Conservation (phyloP, 495 filamentous ascomycete species). For the Penicillium ochrochloron region DNA sequence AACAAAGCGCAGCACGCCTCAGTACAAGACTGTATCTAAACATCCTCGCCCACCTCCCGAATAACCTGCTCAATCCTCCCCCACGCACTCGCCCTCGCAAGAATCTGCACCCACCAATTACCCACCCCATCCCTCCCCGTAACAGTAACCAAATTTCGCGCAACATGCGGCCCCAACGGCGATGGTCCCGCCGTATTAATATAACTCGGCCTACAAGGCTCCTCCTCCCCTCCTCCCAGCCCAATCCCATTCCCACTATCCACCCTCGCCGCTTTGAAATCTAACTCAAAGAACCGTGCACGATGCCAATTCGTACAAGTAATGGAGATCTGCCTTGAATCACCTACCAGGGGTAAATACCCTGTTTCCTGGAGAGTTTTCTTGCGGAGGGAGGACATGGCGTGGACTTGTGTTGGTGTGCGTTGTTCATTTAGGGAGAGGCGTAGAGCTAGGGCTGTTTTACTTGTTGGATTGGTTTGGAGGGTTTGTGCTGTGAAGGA, state of each 20-base stretch:
- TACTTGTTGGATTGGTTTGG: background rate
- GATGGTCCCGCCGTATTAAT: constrained; percentile 5
- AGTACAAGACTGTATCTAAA: background rate
- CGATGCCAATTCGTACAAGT: constrained; percentile 7
- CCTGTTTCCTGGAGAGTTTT: constrained; percentile 1
- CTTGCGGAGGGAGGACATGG: background rate
- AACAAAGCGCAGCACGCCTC: no score
- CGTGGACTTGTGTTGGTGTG: background rate
- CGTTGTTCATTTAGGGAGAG: background rate
- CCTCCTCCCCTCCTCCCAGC: background rate
- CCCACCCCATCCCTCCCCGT: constrained; percentile 15
- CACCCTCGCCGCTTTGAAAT: constrained; percentile 4
- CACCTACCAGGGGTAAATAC: background rate
- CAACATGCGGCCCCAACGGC: constrained; percentile 3
- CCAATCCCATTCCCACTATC: background rate
- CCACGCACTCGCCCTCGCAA: constrained; percentile 9
- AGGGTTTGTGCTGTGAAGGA: background rate
- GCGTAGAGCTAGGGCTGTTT: background rate
- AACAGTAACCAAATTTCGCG: constrained; percentile 16
- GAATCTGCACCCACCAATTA: constrained; percentile 16
- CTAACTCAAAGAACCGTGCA: constrained; percentile 1
- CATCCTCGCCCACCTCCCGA: background rate
- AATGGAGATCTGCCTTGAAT: background rate
- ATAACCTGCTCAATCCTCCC: constrained; percentile 3
- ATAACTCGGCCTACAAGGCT: background rate